Conservation (phyloP, 2,329 filamentous ascomycete genomes). For the Colletotrichum somersetense region DNA sequence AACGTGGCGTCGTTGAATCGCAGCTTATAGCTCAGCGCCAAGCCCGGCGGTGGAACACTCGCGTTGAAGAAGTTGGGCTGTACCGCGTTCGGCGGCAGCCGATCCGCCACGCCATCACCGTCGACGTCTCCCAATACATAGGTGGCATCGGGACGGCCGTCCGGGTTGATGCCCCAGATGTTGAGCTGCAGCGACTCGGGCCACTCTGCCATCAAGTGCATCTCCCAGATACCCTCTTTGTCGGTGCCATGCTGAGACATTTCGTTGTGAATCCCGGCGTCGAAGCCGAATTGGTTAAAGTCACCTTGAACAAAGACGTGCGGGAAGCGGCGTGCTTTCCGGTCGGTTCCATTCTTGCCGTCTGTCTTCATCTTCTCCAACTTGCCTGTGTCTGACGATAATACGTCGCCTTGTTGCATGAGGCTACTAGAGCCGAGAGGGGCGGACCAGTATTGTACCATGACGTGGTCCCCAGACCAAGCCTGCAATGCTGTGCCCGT, state of each 20-base stretch:
- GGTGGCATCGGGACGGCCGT: conserved; percentile 71
- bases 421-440: conserved; percentile 67
- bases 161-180: conserved; percentile 74
- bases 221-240: conserved; percentile 60
- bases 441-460: conserved; percentile 73
- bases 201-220: conserved; percentile 73
- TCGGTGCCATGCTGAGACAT: conserved; percentile 48
- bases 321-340: not conserved
- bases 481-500: conserved; percentile 66
- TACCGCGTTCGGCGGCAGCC: conserved; percentile 67
- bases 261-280: conserved; percentile 53
- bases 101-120: conserved; percentile 69
- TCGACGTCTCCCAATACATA: conserved; percentile 70
- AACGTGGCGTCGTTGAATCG: not conserved
- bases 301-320: not conserved
- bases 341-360: not conserved
- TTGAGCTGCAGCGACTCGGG: conserved; percentile 72
- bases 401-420: not conserved
- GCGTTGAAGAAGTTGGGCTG: conserved; percentile 59
- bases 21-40: not conserved
- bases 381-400: conserved; percentile 47
- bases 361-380: not conserved
- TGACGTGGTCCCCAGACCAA: conserved; percentile 73
- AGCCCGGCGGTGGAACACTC: conserved; percentile 57
- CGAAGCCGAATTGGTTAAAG: not conserved